phyloP scores from a whole-genome alignment of 768 basidiomycete species.

The Termitomyces sp. region DNA sequence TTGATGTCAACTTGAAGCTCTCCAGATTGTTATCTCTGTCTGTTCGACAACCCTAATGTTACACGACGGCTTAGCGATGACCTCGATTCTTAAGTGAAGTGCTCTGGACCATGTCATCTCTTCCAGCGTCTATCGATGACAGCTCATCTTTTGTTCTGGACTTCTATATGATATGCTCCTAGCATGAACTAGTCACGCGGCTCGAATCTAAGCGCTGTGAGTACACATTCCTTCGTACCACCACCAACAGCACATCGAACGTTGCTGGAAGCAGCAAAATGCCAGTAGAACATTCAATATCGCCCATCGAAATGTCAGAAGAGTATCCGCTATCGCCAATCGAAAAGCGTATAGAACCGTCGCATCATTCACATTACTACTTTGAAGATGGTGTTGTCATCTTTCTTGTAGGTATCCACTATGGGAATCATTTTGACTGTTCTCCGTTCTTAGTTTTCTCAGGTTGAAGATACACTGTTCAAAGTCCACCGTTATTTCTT shows the following conservation, averaged over 20 bases:
- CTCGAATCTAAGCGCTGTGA: neutral
- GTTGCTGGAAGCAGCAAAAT: neutral
- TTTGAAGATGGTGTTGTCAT: neutral
- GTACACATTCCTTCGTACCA: neutral
- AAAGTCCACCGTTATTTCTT: neutral
- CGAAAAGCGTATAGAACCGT: neutral
- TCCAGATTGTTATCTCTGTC: neutral
- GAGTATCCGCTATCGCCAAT: neutral
- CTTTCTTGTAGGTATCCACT: neutral
- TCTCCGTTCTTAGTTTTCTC: neutral
- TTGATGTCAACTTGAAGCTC: neutral
- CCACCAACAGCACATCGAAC: neutral
- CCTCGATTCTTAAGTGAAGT: neutral
- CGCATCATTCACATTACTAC: neutral
- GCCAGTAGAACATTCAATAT: neutral
- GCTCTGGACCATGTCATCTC: neutral
- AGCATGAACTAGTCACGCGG: neutral
- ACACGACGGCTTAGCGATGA: neutral
- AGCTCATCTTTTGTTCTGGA: neutral
- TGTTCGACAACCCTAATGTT: neutral
- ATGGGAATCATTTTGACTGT: neutral
- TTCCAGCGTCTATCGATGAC: neutral
- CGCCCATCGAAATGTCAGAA: neutral
- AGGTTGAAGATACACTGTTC: neutral
- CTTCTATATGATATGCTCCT: neutral